Conservation (phyloP, 2,329 filamentous ascomycete species). For the Teratosphaeria nubilosa region DNA sequence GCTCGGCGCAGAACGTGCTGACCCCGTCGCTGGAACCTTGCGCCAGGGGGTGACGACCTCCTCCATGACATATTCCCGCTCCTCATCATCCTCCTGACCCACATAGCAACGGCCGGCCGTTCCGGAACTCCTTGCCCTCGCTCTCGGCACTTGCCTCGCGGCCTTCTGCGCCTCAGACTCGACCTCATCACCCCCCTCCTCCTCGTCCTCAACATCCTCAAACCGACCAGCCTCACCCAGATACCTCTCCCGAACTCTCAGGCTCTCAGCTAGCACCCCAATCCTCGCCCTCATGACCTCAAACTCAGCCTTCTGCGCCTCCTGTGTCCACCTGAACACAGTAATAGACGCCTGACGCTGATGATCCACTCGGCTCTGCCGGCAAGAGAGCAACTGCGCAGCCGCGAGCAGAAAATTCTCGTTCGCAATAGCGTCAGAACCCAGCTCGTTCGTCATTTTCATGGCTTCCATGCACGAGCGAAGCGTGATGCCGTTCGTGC, state of each 20-base stretch:
- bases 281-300: background rate
- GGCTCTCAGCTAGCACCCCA: background rate
- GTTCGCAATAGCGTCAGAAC: background rate
- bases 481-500: background rate
- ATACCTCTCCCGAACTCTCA: background rate
- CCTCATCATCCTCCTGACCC: background rate
- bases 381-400: background rate
- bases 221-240: background rate
- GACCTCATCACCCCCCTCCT: background rate
- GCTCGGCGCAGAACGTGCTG: too few relatives aligned
- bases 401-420: background rate
- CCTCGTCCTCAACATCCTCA: background rate
- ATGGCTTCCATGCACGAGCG: background rate
- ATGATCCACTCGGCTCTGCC: background rate
- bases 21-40: too few relatives aligned
- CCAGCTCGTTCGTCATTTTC: background rate
- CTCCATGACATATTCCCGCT: background rate
- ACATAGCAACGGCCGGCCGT: background rate
- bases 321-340: background rate
- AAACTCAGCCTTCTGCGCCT: background rate
- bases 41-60: background rate
- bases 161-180: background rate
- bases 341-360: background rate
- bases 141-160: too few relatives aligned
- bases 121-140: too few relatives aligned